These are phyloP conservation scores for Aspergillus indologenus DNA, from an alignment of 495 filamentous ascomycete species.

Conservation along the genomic window DNA sequence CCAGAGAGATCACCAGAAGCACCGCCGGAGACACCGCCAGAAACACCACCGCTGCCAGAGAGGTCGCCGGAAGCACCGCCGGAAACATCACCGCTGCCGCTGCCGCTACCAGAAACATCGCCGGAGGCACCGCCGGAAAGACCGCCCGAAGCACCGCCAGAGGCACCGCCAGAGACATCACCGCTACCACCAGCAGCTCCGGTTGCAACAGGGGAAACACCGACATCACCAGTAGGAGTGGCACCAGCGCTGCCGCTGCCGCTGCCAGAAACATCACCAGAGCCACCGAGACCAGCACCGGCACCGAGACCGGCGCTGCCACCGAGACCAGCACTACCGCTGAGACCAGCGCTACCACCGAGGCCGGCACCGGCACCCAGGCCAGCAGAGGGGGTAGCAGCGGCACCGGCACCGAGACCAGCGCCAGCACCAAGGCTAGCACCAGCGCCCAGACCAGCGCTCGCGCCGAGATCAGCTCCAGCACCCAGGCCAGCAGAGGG, in stretches of 20 bases:
- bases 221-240: conserved; percentile 2
- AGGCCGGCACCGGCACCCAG: conserved; percentile 5
- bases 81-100: conserved; percentile 1
- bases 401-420: not conserved
- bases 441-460: not conserved
- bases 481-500: not conserved
- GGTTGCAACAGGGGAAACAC: not conserved
- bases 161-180: not conserved
- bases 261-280: not conserved
- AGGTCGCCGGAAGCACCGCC: not conserved
- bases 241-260: not conserved
- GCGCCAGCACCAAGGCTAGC: conserved; percentile 1
- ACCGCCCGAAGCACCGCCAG: not conserved
- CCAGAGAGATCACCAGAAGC: not conserved
- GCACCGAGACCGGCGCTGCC: not conserved
- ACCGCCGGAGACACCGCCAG: not conserved
- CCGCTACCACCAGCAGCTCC: not conserved
- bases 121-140: not conserved
- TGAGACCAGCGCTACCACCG: not conserved
- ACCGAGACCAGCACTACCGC: not conserved
- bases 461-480: not conserved
- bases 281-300: not conserved
- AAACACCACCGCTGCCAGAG: not conserved
- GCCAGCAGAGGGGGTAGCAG: too few relatives aligned
- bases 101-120: not conserved